Percentiles rank a stretch among this genome's conserved stretches.
Conservation (phyloP, 768 basidiomycete species). For the Rhizopogon vulgaris region DNA sequence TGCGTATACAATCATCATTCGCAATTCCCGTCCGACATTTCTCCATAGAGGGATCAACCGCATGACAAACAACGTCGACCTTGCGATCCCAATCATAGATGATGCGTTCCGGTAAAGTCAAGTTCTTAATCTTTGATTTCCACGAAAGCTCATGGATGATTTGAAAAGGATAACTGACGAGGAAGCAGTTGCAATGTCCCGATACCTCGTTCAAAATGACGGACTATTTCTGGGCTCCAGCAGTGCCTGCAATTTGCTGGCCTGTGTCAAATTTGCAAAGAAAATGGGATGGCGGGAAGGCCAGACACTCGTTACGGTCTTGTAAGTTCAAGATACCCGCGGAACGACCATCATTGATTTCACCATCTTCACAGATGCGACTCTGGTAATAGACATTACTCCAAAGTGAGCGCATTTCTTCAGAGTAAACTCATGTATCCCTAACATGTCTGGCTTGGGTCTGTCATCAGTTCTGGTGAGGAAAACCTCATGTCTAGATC, state of each 20-base stretch:
- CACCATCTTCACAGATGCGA: conserved; percentile 57
- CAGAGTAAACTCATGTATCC: no score
- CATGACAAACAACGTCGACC: conserved; percentile 82
- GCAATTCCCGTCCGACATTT: neutral
- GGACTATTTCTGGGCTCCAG: conserved; percentile 95
- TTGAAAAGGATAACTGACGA: conserved; percentile 72
- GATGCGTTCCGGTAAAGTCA: conserved; percentile 73
- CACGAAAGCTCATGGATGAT: no score
- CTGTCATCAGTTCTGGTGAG: no score
- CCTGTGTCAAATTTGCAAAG: conserved; percentile 75
- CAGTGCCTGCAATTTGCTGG: conserved; percentile 93
- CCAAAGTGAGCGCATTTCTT: conserved; percentile 45
- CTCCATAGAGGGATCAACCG: conserved; percentile 80
- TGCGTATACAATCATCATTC: conserved; percentile 27
- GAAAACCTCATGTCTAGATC: no score
- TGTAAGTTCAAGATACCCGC: conserved; percentile 42
- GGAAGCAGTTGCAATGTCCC: conserved; percentile 94
- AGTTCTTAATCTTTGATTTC: neutral
- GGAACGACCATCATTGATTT: neutral
- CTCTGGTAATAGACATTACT: conserved; percentile 87
- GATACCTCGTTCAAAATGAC: conserved; percentile 84
- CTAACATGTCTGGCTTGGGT: no score
- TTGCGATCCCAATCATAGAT: conserved; percentile 79
- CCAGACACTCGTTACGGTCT: conserved; percentile 74
- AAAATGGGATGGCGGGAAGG: conserved; percentile 64